These are phyloP conservation scores for Arthrobotrys pseudoclavata DNA, from an alignment of 2,329 filamentous ascomycete genomes.

Conservation along the genomic window DNA sequence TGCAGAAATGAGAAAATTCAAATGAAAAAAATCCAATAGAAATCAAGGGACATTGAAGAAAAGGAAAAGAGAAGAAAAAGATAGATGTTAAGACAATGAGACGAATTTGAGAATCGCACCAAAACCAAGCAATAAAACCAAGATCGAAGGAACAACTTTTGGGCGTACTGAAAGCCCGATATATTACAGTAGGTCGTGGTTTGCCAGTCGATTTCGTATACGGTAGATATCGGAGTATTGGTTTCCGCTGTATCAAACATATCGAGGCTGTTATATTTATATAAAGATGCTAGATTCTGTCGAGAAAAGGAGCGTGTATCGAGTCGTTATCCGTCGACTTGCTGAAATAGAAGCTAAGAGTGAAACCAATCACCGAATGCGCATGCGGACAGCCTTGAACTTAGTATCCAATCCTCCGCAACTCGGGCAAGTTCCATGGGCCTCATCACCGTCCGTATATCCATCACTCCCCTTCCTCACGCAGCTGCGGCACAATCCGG, in stretches of 20 bases:
- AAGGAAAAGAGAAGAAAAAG: slow-evolving; percentile 20
- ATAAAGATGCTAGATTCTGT: slow-evolving; percentile 11
- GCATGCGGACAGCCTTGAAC: slow-evolving; percentile 57
- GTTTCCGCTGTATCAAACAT: slow-evolving; percentile 14
- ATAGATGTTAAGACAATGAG: slow-evolving; percentile 46
- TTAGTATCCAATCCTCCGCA: slow-evolving; percentile 57
- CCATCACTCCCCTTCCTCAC: slow-evolving; percentile 58
- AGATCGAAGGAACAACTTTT: slow-evolving; percentile 42
- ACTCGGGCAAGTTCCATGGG: slow-evolving; percentile 55
- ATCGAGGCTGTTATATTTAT: slow-evolving; percentile 21
- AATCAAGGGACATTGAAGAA: not conserved
- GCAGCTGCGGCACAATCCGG: slow-evolving; percentile 57
- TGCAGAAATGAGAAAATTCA: not conserved
- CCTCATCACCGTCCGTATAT: slow-evolving; percentile 54
- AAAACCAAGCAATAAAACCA: slow-evolving; percentile 36
- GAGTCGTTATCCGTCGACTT: not conserved
- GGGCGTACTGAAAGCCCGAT: slow-evolving; percentile 43
- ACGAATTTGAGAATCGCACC: slow-evolving; percentile 49
- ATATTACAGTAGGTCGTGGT: slow-evolving; percentile 52
- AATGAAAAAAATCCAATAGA: not conserved
- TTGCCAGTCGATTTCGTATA: slow-evolving; percentile 24
- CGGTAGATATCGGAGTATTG: slow-evolving; percentile 40
- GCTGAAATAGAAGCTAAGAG: not conserved
- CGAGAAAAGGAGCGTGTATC: slow-evolving; percentile 12
- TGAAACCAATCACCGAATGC: slow-evolving; percentile 37